phyloP scores from a whole-genome alignment of 495 filamentous ascomycete species.

The Aspergillus coremiiformis region DNA sequence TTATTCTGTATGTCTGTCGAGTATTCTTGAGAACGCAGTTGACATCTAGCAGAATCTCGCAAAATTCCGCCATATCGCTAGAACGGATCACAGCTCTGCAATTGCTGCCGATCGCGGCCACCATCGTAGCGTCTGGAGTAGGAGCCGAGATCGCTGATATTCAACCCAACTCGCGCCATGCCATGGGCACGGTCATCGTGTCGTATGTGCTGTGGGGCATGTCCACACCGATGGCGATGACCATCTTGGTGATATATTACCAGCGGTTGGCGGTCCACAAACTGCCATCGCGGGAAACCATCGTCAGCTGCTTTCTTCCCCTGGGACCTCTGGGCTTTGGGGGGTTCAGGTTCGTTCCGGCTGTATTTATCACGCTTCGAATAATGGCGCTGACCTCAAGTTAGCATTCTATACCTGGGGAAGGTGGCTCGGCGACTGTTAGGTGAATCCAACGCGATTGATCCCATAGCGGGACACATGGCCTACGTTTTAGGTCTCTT shows the following conservation, averaged over 20 bases:
- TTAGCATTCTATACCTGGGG: slow-evolving; percentile 36
- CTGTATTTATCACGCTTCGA: background rate
- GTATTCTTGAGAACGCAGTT: background rate
- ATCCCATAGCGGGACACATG: slow-evolving; percentile 28
- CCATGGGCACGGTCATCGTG: slow-evolving; percentile 34
- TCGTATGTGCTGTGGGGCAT: slow-evolving; percentile 42
- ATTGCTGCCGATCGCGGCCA: slow-evolving; percentile 40
- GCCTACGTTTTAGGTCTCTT: slow-evolving; percentile 36
- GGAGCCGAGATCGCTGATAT: slow-evolving; percentile 34
- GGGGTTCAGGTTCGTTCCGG: slow-evolving; percentile 29
- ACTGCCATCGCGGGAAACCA: slow-evolving; percentile 37
- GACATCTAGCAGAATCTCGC: slow-evolving; percentile 20
- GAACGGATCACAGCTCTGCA: slow-evolving; percentile 39
- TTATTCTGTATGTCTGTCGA: slow-evolving; percentile 28
- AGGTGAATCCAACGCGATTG: slow-evolving; percentile 15
- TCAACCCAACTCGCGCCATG: slow-evolving; percentile 18
- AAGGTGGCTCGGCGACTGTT: slow-evolving; percentile 32
- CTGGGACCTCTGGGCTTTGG: slow-evolving; percentile 42
- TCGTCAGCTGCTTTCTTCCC: slow-evolving; percentile 42
- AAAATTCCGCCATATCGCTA: slow-evolving; percentile 32
- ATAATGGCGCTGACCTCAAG: background rate
- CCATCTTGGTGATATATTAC: slow-evolving; percentile 42
- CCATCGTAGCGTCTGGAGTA: slow-evolving; percentile 39
- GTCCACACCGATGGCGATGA: slow-evolving; percentile 35
- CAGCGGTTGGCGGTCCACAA: slow-evolving; percentile 40